phyloP scores from a whole-genome alignment of 2,329 filamentous ascomycete genomes.

The Pseudocercospora fuligena region DNA sequence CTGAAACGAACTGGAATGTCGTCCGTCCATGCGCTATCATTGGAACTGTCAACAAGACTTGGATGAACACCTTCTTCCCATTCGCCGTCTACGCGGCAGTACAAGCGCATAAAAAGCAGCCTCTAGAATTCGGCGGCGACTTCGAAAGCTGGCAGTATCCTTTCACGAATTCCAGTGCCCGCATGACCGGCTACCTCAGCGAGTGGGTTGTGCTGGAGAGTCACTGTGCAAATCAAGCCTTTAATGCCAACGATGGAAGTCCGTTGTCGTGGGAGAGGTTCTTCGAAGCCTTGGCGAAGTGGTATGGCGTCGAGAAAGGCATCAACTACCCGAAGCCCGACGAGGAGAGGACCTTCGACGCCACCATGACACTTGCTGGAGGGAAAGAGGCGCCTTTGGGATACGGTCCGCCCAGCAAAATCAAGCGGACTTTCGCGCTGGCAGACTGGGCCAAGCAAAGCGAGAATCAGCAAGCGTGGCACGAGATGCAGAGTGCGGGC shows the following conservation, averaged over 20 bases:
- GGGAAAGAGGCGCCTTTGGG: constrained; percentile 11
- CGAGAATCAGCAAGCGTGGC: constrained; percentile 9
- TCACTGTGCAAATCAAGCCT: too few species aligned
- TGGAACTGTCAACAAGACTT: constrained; percentile 53
- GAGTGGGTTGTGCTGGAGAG: constrained; percentile 53
- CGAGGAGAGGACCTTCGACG: not conserved
- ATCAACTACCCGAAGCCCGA: not conserved
- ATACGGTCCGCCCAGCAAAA: too few species aligned
- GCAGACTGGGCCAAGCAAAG: constrained; percentile 3
- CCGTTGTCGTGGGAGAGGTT: constrained; percentile 49
- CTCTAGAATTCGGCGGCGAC: constrained; percentile 51
- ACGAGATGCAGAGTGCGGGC: constrained; percentile 3
- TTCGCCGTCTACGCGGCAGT: constrained; percentile 56
- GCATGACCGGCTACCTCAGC: constrained; percentile 53
- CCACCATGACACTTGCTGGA: constrained; percentile 1
- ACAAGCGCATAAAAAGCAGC: constrained; percentile 43
- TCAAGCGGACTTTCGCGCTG: not conserved
- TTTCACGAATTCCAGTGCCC: constrained; percentile 46
- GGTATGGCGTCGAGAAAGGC: constrained; percentile 10
- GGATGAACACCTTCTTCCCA: constrained; percentile 54
- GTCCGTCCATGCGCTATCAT: constrained; percentile 52
- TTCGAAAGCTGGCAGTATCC: constrained; percentile 50
- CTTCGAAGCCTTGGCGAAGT: constrained; percentile 12
- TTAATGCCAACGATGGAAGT: constrained; percentile 53
- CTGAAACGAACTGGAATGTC: constrained; percentile 49